phyloP scores from a whole-genome alignment of 345 rosid genomes.

The Cochlearia excelsa region DNA sequence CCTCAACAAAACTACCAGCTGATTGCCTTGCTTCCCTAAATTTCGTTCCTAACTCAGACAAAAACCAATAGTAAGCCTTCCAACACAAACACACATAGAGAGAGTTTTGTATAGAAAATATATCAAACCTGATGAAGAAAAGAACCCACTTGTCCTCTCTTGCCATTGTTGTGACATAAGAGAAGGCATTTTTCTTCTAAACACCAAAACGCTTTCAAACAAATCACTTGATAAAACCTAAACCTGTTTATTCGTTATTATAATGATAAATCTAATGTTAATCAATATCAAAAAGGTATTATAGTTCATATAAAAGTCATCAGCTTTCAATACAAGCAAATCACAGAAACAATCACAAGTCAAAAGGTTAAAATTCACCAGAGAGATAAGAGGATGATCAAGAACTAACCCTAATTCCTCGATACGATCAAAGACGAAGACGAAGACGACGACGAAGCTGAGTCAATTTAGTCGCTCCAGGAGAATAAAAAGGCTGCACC shows the following conservation, averaged over 20 bases:
- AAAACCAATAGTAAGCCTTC: conserved; percentile 5
- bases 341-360: conserved; percentile 1
- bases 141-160: conserved; percentile 74
- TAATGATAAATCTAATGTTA: neutral
- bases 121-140: conserved; percentile 79
- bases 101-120: neutral
- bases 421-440: conserved; percentile 24
- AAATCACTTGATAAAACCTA: neutral
- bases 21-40: conserved; percentile 79
- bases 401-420: conserved; percentile 2
- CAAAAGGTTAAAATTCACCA: neutral
- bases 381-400: neutral
- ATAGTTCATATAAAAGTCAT: neutral
- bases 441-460: neutral
- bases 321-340: neutral
- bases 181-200: conserved; percentile 57
- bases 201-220: conserved; percentile 7
- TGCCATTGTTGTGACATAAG: conserved; percentile 78
- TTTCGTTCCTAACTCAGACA: conserved; percentile 57
- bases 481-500: conserved; percentile 23
- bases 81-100: neutral
- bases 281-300: neutral
- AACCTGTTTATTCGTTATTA: neutral
- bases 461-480: conserved; percentile 19
- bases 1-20: conserved; percentile 78